Base-by-base conservation (phyloP, 331 rosid genomes). In the Telfairia occidentalis region DNA sequence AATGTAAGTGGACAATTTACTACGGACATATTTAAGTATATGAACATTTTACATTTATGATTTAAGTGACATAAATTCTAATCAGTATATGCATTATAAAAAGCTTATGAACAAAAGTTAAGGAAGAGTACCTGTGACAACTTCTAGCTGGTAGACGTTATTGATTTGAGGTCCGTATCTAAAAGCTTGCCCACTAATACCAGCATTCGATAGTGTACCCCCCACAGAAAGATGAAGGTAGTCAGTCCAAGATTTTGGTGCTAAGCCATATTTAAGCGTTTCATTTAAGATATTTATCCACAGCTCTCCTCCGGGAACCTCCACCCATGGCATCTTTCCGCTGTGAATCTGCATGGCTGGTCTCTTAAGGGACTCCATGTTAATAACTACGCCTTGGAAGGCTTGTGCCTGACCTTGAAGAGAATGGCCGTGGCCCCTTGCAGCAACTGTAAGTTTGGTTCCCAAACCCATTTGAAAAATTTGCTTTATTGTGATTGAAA, bases 171-270 rank as follows among this genome's bases (percentile, higher is more conserved):
- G 98, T 80, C 98, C 98, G 75, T 91, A 90, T 73, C 42, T 78
- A 75, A 94, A 91, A 70, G 98, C 90, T 82, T 94, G 97, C 7
- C 98, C 98, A 23, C 97, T 94, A 59, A 94, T 86, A 63, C 98
- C 97, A 49, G 96, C 98, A 74, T 90, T 85, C 43, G 98, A 94
- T 53, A 94, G 85, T 53, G 98, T 94, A 8, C 98, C 98, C 0
- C 98, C 98, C 57, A 89, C 97, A 2, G 92, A 88, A 53, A 94
- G 98, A 67, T 88, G 87, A 83, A 94, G 98, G 69, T 94, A 94
- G 82, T 94, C 98, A 5, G 98, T 94, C 98, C 98, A 94, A 46
- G 97, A 94, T 69, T 89, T 94, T 9, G 98, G 98, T 66, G 98
- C 86, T 64, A 94, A 67, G 38, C 98, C 96, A 79, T 85, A 61